Percentiles rank a stretch among this genome's conserved stretches.
Evolutionary conservation across 345 rosid species (phyloP).

Genomic region (Boechera retrofracta): DNA sequence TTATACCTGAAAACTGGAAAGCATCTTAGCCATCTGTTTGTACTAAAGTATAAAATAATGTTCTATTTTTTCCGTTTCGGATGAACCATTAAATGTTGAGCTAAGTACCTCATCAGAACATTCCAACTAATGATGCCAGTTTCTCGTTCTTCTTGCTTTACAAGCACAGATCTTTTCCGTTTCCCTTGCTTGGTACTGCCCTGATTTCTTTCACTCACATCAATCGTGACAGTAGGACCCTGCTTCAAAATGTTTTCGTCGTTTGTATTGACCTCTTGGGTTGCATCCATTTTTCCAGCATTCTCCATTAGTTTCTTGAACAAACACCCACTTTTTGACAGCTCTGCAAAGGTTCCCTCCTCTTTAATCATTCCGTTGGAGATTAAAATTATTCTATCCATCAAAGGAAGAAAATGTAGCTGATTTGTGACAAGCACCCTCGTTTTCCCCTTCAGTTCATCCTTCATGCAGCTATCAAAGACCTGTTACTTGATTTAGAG

Average conservation of each 20-base stretch:
- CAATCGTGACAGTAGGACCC: constrained; percentile 45
- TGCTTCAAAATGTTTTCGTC: constrained; percentile 50
- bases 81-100: constrained; percentile 1
- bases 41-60: not conserved
- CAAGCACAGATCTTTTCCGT: constrained; percentile 73
- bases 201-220: constrained; percentile 40
- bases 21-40: constrained; percentile 1
- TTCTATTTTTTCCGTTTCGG: not conserved
- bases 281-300: constrained; percentile 92
- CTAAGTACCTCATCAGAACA: constrained; percentile 73
- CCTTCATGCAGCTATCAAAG: constrained; percentile 84
- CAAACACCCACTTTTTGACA: constrained; percentile 67
- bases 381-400: constrained; percentile 77
- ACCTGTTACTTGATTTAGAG: constrained; percentile 57
- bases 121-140: constrained; percentile 89
- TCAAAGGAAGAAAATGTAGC: constrained; percentile 93
- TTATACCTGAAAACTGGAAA: constrained; percentile 64
- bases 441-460: constrained; percentile 77
- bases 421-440: constrained; percentile 95
- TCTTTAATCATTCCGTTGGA: constrained; percentile 81
- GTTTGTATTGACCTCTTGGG: constrained; percentile 47
- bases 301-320: constrained; percentile 94
- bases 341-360: constrained; percentile 88
- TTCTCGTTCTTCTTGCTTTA: constrained; percentile 96
- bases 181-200: constrained; percentile 51